These are phyloP conservation scores for Ballota nigra DNA, from an alignment of 257 asterid species.

Conservation along the genomic window DNA sequence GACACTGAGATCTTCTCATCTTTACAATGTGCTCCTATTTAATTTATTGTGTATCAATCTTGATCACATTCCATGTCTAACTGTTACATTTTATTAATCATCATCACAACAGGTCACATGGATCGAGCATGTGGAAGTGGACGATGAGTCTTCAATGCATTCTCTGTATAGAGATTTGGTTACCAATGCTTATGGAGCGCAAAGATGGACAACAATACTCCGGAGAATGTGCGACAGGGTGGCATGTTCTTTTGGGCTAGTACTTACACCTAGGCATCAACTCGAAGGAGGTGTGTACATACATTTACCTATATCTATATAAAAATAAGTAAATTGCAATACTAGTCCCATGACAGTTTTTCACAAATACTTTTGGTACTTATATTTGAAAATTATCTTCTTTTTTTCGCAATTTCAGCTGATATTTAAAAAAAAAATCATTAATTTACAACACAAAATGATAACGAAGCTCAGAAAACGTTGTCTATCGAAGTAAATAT, in stretches of 20 bases:
- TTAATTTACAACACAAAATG: too few relatives aligned
- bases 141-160: conserved; percentile 48
- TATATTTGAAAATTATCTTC: too few relatives aligned
- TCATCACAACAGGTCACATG: conserved; percentile 53
- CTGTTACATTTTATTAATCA: background rate
- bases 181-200: conserved; percentile 67
- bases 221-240: conserved; percentile 61
- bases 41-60: background rate
- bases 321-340: too few relatives aligned
- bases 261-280: conserved; percentile 24
- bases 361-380: too few relatives aligned
- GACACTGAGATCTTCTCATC: background rate
- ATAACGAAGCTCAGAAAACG: too few relatives aligned
- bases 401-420: too few relatives aligned
- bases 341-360: too few relatives aligned
- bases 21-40: background rate
- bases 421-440: too few relatives aligned
- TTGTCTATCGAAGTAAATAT: too few relatives aligned
- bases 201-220: conserved; percentile 57
- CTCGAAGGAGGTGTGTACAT: conserved; percentile 52
- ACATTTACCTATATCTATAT: background rate
- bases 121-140: conserved; percentile 82
- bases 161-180: conserved; percentile 54
- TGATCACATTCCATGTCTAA: background rate
- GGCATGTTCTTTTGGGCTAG: conserved; percentile 32